These are phyloP conservation scores for Aureoboletus auriporus DNA, from an alignment of 768 basidiomycete species.

Conservation along the genomic window DNA sequence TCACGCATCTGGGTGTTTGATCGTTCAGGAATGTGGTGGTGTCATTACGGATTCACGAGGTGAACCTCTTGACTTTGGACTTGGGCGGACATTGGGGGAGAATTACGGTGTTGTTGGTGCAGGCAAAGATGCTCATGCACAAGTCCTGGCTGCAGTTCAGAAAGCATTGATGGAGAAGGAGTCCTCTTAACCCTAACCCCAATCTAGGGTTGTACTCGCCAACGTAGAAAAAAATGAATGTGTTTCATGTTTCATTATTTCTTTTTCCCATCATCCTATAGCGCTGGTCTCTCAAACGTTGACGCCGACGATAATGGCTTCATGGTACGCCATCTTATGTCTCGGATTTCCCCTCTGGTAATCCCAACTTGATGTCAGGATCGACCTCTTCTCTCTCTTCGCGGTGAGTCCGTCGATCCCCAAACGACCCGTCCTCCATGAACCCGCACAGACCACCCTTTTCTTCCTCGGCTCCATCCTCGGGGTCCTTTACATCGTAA, in stretches of 20 bases:
- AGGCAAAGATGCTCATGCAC: constrained; percentile 62
- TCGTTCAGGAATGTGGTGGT: constrained; percentile 89
- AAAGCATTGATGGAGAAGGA: constrained; percentile 39
- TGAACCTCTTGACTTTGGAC: constrained; percentile 73
- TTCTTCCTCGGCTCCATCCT: constrained; percentile 46
- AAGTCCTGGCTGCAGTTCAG: constrained; percentile 72
- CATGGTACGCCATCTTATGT: constrained; percentile 2
- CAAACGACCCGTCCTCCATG: not conserved
- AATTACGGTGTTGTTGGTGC: constrained; percentile 89
- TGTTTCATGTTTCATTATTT: too few relatives aligned
- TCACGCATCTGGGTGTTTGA: constrained; percentile 81
- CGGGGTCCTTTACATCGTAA: constrained; percentile 36
- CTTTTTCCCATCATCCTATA: too few relatives aligned
- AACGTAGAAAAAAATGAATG: too few relatives aligned
- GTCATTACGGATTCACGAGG: constrained; percentile 84
- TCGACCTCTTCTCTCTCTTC: constrained; percentile 17
- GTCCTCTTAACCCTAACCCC: not conserved
- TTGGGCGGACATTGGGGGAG: constrained; percentile 78
- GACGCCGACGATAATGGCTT: constrained; percentile 8
- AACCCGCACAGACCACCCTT: constrained; percentile 38
- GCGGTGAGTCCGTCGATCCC: constrained; percentile 1
- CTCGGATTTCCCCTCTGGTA: too few relatives aligned
- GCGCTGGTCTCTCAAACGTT: too few relatives aligned
- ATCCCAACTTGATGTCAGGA: constrained; percentile 1
- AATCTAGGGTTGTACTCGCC: not conserved